phyloP scores from a whole-genome alignment of 371 early-diverging fungal species.

The Globomyces sp. region DNA sequence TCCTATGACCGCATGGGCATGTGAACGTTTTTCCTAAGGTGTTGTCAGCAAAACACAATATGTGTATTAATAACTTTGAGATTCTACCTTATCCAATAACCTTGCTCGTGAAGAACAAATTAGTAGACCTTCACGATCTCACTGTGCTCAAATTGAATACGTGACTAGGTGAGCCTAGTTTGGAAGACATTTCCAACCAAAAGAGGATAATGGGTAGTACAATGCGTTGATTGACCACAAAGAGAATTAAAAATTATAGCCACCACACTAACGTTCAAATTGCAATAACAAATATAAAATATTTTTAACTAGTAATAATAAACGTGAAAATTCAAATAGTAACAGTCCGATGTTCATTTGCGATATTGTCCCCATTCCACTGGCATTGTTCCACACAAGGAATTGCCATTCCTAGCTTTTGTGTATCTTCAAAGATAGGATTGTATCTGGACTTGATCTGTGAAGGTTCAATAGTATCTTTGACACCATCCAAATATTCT shows the following conservation, averaged over 20 bases:
- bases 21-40: no score
- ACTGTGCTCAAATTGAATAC: background rate
- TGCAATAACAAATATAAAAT: background rate
- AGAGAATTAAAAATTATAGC: background rate
- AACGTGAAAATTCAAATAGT: background rate
- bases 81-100: no score
- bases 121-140: background rate
- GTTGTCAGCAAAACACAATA: no score
- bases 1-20: no score
- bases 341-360: conserved; percentile 5
- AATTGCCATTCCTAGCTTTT: background rate
- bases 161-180: background rate
- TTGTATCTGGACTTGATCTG: conserved; percentile 11
- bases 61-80: no score
- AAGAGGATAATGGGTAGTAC: no score
- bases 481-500: background rate
- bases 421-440: conserved; percentile 1
- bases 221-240: background rate
- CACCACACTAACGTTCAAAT: background rate
- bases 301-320: conserved; percentile 4
- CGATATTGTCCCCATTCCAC: conserved; percentile 14
- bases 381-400: background rate
- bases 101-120: background rate
- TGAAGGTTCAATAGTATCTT: background rate
- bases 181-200: background rate